phyloP scores from a whole-genome alignment of 2,329 filamentous ascomycete genomes.

The Cadophora sp. region DNA sequence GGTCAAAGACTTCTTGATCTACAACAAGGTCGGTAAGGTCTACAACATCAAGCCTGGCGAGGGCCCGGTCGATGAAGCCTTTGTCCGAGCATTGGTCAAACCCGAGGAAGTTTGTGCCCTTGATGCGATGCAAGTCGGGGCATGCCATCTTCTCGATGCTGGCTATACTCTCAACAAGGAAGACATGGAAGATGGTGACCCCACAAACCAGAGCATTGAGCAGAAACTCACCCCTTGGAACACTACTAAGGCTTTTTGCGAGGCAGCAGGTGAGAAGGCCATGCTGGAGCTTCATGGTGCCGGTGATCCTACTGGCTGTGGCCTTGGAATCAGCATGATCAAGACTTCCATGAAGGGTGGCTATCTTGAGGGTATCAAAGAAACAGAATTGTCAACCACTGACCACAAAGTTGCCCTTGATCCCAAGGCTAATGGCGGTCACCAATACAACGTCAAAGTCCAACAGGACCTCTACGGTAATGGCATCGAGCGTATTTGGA shows the following conservation, averaged over 20 bases:
- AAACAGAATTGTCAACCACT: constrained; percentile 64
- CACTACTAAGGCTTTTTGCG: constrained; percentile 94
- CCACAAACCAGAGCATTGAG: constrained; percentile 71
- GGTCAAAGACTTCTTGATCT: constrained; percentile 93
- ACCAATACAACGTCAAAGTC: constrained; percentile 96
- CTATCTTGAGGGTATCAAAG: constrained; percentile 77
- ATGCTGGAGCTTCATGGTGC: constrained; percentile 96
- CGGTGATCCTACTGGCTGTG: constrained; percentile 91
- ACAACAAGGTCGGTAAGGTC: constrained; percentile 82
- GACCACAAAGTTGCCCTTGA: constrained; percentile 76
- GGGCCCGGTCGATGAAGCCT: constrained; percentile 72
- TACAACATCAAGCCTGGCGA: constrained; percentile 83
- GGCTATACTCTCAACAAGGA: constrained; percentile 80
- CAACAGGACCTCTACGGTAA: constrained; percentile 93
- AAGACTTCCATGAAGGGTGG: constrained; percentile 99
- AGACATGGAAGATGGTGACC: constrained; percentile 55
- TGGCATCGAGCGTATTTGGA: constrained; percentile 92
- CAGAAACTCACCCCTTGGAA: constrained; percentile 95
- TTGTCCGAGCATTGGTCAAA: constrained; percentile 86
- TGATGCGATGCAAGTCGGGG: constrained; percentile 95
- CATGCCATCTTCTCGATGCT: constrained; percentile 88
- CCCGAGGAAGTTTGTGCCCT: constrained; percentile 95
- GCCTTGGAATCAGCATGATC: constrained; percentile 95
- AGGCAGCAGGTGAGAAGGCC: constrained; percentile 91
- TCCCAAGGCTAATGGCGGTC: constrained; percentile 87